These are phyloP conservation scores for Epichloe elymi DNA, from an alignment of 2,329 filamentous ascomycete species.

Conservation along the genomic window DNA sequence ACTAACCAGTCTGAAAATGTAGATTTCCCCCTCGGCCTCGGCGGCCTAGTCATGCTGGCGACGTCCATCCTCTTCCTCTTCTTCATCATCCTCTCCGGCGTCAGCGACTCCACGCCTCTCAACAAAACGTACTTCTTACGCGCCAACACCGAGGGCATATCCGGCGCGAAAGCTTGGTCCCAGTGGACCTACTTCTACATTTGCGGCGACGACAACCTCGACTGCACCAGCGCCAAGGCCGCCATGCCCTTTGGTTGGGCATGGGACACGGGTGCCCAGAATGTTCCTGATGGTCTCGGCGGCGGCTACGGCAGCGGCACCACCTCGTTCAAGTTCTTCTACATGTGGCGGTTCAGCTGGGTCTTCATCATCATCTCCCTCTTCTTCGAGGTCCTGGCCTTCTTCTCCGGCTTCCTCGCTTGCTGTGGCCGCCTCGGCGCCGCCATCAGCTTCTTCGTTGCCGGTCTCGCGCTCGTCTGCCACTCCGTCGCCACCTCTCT, in stretches of 20 bases:
- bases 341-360: slow-evolving; percentile 85
- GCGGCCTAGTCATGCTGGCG: slow-evolving; percentile 35
- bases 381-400: slow-evolving; percentile 58
- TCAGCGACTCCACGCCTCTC: slow-evolving; percentile 40
- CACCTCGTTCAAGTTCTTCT: slow-evolving; percentile 54
- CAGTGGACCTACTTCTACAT: slow-evolving; percentile 90
- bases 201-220: slow-evolving; percentile 49
- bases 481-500: slow-evolving; percentile 52
- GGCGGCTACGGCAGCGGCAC: slow-evolving; percentile 40
- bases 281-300: slow-evolving; percentile 31
- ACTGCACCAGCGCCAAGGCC: slow-evolving; percentile 51
- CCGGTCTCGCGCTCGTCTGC: slow-evolving; percentile 53
- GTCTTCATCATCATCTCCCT: slow-evolving; percentile 78
- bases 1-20: background rate
- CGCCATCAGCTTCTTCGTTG: slow-evolving; percentile 47
- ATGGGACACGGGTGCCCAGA: slow-evolving; percentile 36
- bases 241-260: slow-evolving; percentile 63
- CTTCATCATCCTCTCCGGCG: slow-evolving; percentile 45
- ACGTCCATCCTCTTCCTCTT: slow-evolving; percentile 40
- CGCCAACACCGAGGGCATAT: slow-evolving; percentile 61
- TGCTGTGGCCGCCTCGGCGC: slow-evolving; percentile 59
- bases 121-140: slow-evolving; percentile 76
- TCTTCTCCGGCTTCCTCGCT: slow-evolving; percentile 56
- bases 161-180: slow-evolving; percentile 50
- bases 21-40: slow-evolving; percentile 29